Evolutionary conservation across 306 rosid species (phyloP).

Genomic region (Corylus avellana): DNA sequence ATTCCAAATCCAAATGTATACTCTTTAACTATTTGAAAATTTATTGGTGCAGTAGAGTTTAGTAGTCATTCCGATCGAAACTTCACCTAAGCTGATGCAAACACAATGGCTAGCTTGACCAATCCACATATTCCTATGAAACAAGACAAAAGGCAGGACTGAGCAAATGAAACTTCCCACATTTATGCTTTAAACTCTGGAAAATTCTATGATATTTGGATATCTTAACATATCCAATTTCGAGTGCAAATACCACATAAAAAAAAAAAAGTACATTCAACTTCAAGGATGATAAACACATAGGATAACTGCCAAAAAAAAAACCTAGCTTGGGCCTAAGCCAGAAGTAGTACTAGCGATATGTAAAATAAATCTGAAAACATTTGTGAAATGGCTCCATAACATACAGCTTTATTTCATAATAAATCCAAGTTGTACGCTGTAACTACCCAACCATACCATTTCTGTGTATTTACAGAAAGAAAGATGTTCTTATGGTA

Average conservation of each 20-base stretch:
- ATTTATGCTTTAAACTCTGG: background rate
- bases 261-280: background rate
- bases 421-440: too few relatives aligned
- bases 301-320: background rate
- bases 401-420: too few relatives aligned
- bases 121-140: background rate
- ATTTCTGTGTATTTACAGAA: too few relatives aligned
- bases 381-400: too few relatives aligned
- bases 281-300: background rate
- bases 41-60: background rate
- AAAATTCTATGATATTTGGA: background rate
- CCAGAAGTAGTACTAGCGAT: too few relatives aligned
- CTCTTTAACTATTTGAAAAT: background rate
- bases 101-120: background rate
- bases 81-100: background rate
- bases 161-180: background rate
- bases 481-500: too few relatives aligned
- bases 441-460: too few relatives aligned
- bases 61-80: background rate
- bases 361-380: too few relatives aligned
- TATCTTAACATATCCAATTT: background rate
- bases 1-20: too few relatives aligned
- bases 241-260: background rate
- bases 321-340: too few relatives aligned
- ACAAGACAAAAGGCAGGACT: background rate